These are phyloP conservation scores for Coelastrella sp. DNA, from an alignment of 139 green algal species.

Conservation along the genomic window DNA sequence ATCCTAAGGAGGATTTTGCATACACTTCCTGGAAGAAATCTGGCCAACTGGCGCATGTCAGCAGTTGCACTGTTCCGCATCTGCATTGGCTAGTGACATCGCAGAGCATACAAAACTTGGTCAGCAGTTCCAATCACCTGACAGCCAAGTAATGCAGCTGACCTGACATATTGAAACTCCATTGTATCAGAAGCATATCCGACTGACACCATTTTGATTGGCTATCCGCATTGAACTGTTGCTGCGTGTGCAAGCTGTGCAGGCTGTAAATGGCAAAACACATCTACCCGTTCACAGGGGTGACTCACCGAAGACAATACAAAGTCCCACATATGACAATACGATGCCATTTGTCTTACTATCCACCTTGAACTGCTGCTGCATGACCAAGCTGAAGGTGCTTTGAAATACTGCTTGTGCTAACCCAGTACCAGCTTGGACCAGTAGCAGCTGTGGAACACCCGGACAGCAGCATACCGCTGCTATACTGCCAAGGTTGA, in stretches of 20 bases:
- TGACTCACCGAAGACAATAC: slow-evolving; percentile 35
- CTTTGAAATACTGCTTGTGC: slow-evolving; percentile 52
- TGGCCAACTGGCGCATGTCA: neutral
- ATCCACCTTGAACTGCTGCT: slow-evolving; percentile 48
- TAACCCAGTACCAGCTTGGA: slow-evolving; percentile 49
- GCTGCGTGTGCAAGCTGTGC: no score
- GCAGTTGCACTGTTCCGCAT: neutral
- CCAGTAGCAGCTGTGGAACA: slow-evolving; percentile 35
- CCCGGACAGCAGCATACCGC: slow-evolving; percentile 31
- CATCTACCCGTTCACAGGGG: no score
- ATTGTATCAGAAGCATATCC: no score
- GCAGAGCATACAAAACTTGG: neutral
- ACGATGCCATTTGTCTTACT: slow-evolving; percentile 48
- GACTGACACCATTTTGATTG: no score
- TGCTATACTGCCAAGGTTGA: neutral
- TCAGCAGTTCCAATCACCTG: neutral
- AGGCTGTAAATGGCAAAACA: neutral
- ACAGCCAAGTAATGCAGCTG: no score
- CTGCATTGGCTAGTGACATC: neutral
- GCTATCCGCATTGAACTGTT: no score
- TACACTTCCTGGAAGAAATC: no score
- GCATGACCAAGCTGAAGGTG: slow-evolving; percentile 48
- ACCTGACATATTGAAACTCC: no score
- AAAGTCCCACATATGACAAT: slow-evolving; percentile 40
- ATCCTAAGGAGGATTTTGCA: no score